Conservation (phyloP, 1,139 yeast species). For the Protomyces inouyei region DNA sequence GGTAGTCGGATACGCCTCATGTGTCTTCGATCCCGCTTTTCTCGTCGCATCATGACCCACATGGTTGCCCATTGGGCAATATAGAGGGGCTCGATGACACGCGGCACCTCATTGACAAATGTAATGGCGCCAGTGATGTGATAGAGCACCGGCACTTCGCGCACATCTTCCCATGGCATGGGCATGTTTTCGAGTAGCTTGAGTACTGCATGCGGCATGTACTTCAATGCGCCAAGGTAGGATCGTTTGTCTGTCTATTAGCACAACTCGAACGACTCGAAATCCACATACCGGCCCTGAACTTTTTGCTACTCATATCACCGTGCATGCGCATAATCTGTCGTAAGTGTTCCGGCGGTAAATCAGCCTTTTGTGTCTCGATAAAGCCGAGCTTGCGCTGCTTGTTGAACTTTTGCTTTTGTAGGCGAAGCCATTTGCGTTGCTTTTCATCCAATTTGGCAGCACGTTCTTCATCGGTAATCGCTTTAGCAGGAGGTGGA, state of each 20-base stretch:
- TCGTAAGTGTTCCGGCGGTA: constrained; percentile 93
- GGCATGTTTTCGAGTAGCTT: constrained; percentile 95
- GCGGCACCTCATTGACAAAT: constrained; percentile 84
- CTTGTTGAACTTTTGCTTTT: constrained; percentile 51
- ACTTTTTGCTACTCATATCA: constrained; percentile 72
- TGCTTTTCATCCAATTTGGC: constrained; percentile 44
- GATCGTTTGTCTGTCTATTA: constrained; percentile 55
- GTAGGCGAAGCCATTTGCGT: constrained; percentile 61
- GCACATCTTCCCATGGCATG: constrained; percentile 91
- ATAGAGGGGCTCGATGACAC: constrained; percentile 88
- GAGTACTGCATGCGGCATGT: constrained; percentile 89
- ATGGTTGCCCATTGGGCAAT: constrained; percentile 93
- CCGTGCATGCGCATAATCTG: constrained; percentile 72
- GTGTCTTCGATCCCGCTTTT: constrained; percentile 82
- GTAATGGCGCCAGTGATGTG: constrained; percentile 94
- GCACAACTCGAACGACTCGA: no score
- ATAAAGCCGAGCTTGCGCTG: constrained; percentile 45
- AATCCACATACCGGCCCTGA: constrained; percentile 52
- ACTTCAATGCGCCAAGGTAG: constrained; percentile 84
- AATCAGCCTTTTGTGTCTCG: constrained; percentile 63
- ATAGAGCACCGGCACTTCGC: constrained; percentile 81
- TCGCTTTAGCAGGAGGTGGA: constrained; percentile 32
- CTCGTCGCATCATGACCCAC: constrained; percentile 91
- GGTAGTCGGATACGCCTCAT: constrained; percentile 92
- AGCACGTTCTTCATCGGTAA: constrained; percentile 1